Conservation (phyloP, 1,284 basidiomycete species). For the Vanrija sp. region DNA sequence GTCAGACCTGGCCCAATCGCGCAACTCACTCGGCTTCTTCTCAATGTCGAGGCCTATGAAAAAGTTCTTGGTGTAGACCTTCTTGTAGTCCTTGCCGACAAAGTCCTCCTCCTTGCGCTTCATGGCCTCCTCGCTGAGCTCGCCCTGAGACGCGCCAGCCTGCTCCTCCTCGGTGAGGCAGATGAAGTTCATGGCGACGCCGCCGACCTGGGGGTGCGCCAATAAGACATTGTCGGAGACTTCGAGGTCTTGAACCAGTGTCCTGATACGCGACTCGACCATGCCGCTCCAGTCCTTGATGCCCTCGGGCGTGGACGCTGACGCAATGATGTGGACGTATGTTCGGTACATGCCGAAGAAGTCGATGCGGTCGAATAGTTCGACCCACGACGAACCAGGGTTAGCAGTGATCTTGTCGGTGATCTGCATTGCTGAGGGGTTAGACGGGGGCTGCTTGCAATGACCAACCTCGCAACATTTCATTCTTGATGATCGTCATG, state of each 20-base stretch:
- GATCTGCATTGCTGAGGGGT: constrained; percentile 70
- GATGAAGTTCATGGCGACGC: constrained; percentile 81
- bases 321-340: constrained; percentile 97
- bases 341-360: constrained; percentile 97
- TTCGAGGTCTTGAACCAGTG: constrained; percentile 96
- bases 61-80: constrained; percentile 89
- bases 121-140: constrained; percentile 66
- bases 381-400: constrained; percentile 74
- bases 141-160: constrained; percentile 81
- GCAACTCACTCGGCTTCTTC: constrained; percentile 72
- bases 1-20: constrained; percentile 4
- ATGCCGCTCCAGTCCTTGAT: constrained; percentile 97
- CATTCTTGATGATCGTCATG: constrained; percentile 92
- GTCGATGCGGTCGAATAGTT: constrained; percentile 88
- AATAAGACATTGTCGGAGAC: constrained; percentile 84
- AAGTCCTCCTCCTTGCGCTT: constrained; percentile 76
- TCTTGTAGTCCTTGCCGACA: constrained; percentile 69
- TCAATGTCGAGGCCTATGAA: constrained; percentile 94
- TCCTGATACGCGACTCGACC: constrained; percentile 94
- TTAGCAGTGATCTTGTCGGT: constrained; percentile 78
- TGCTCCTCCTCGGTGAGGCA: constrained; percentile 85
- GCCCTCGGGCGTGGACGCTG: constrained; percentile 72
- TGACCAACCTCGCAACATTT: constrained; percentile 79
- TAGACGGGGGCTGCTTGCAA: neutral
- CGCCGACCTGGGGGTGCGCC: constrained; percentile 93